These are phyloP conservation scores for Scedosporium boydii DNA, from an alignment of 2,329 filamentous ascomycete species.

Conservation along the genomic window DNA sequence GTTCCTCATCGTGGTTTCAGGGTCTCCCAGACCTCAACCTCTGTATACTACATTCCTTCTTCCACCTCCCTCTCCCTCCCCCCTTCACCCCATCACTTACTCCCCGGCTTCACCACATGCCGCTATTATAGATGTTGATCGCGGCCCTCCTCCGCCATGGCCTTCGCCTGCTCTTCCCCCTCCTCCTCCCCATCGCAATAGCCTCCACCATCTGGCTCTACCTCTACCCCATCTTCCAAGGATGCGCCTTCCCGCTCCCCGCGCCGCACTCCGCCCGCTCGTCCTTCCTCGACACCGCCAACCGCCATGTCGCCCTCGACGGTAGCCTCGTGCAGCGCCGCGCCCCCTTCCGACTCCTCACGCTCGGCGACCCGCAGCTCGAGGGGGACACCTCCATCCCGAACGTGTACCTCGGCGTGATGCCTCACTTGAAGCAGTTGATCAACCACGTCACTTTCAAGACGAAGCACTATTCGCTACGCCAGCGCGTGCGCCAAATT, in stretches of 20 bases:
- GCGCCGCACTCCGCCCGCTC: constrained; percentile 13
- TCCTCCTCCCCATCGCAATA: constrained; percentile 51
- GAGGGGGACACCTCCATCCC: constrained; percentile 85
- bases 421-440: constrained; percentile 43
- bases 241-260: constrained; percentile 67
- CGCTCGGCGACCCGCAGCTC: constrained; percentile 85
- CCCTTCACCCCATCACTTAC: not conserved
- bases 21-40: not conserved
- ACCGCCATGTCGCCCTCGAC: constrained; percentile 8
- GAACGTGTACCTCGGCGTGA: constrained; percentile 38
- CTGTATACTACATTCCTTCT: not conserved
- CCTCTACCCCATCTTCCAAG: constrained; percentile 71
- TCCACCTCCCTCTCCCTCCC: not conserved
- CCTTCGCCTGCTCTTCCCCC: constrained; percentile 39
- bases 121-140: constrained; percentile 36
- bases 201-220: constrained; percentile 71
- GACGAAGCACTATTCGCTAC: constrained; percentile 33
- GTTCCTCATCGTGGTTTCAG: not conserved
- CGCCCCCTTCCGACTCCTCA: constrained; percentile 78
- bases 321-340: constrained; percentile 9
- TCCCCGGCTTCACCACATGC: not conserved
- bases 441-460: constrained; percentile 37
- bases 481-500: constrained; percentile 41
- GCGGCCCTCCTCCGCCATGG: constrained; percentile 45
- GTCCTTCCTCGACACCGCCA: constrained; percentile 8